Evolutionary conservation across 345 rosid species (phyloP), one percentile per base, ranked within the genome.

Genomic region (Gossypium rotundifolium): DNA sequence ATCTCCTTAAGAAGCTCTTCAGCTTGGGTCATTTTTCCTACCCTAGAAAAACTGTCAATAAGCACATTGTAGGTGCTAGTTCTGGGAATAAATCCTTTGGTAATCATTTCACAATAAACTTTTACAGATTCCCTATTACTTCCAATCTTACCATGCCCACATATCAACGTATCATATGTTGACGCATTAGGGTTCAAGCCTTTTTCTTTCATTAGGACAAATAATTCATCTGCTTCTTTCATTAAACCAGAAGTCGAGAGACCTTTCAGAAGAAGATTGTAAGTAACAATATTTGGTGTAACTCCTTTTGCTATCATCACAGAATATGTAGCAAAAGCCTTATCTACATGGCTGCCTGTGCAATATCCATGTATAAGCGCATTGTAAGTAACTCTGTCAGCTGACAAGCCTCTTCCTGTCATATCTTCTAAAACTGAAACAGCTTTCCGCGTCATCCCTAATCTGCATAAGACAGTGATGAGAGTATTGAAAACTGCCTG

Each of bases 401-500:
- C 79, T 58, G 70, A 55, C 78, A 83, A 76, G 25, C 93, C 93
- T 75, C 79, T 87, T 64, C 20, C 66, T 70, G 73, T 81, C 97
- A 94, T 89, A 52, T 82, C 82, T 59, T 78, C 66, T 73, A 90
- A 73, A 10, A 89, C 90, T 65, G 76, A 80, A 46, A 75, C 80
- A 67, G 98, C 97, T 81, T 83, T 85, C 75, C 33, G 77, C 42
- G 97, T 91, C 97, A 94, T 94, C 61, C 95, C 88, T 48, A 85
- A 78, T 84, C 90, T 85, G 85, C 97, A 89, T 44, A 89, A 87
- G 63, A 83, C 82, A 20, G 81, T 72, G 63, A 90, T 83, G 45
- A 94, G 93, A 78, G 83, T 82, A 81, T 89, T 91, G 79, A 84
- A 94, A 79, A 84, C 83, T 76, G 80, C 81, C 64, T 9, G 81